Base-by-base conservation (phyloP, 2,329 filamentous ascomycete species). In the Talaromyces sp. region DNA sequence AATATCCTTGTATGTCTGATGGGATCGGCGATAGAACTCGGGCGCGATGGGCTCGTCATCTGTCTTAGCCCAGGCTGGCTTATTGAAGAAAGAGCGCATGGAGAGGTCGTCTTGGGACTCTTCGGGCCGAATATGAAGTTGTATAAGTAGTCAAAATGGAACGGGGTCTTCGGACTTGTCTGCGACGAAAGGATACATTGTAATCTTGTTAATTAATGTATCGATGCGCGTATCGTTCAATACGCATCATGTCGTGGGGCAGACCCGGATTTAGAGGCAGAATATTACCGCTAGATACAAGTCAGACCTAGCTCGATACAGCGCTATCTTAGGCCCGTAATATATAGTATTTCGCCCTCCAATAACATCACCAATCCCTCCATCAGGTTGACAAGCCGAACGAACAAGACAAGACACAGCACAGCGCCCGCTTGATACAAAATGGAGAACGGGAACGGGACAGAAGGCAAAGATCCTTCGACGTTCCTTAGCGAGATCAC, bases 401-500 rank as follows among this genome's bases (percentile, higher is more conserved):
- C 50, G 31, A 35, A 54, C 25, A 52, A 18, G 28, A 33, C 28
- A 18, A 33, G 28, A 21, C 28, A 11, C 48, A 16, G 25, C 31
- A 39, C 8, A 14, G n/a, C n/a, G n/a, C n/a, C n/a, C 44, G 54
- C 14, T 39, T 58, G 31, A 42, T 21, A 31, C 25, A 58, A 35
- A 5, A 95, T 93, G 91, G 91, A 93, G 79, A 93, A 93, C 81
- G 86, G 86, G 65, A 82, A 83, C 66, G 79, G 79, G 46, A 74
- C 78, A 64, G 91, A 95, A 77, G 90, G 91, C 66, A 93, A 92
- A 77, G 95, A 99, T 76, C 95, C 95, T 3, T 96, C 93, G 12
- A 88, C 90, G 68, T 99, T 99, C 77, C 83, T 99, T 64, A 88
- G 90, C 77, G 92, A 96, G 74, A 96, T 99, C 74, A 96, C 96